Base-by-base conservation (phyloP, 2,329 filamentous ascomycete species). In the Colletotrichum truncatum region DNA sequence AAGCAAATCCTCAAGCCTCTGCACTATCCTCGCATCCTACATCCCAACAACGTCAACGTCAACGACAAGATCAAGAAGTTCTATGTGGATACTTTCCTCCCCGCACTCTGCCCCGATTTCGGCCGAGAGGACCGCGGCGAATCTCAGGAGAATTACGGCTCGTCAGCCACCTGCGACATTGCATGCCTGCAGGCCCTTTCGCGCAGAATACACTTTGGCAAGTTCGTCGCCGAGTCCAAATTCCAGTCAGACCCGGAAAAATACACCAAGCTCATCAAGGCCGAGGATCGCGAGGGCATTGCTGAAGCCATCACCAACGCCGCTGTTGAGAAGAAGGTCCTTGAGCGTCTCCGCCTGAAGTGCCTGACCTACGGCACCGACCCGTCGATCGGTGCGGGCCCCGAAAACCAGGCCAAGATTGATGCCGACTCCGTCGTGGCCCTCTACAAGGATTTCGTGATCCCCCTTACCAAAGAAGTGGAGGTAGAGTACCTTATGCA, bases 401-500 rank as follows among this genome's bases (percentile, higher is more conserved):
- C 81, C 6, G 82, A 85, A 14, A 85, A 84, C n/a, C 82, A 84
- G 60, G 84, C 83, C 69, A 98, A 98, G 85, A 97, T 99, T 73
- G 90, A 98, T 74, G 93, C 92, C 3, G 93, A 98, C 66, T 94
- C 94, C 1, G 93, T 97, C 23, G 93, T 97, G 54, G 85, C 86
- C 68, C 95, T 97, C 91, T 97, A 97, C 81, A 89, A 89, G 85
- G 88, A 97, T 77, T 93, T 92, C 80, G 94, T 99, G 66, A 99
- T 99, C 71, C 96, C 96, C 1, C 80, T 98, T 77, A 99, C 96
- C n/a, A 99, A 99, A 79, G 91, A 94, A 69, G 95, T 99, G 39
- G 96, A 99, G 83, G 94, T 99, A 9, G 96, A 99, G 73, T 99
- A 99, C 77, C 83, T 99, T 71, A 97, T 99, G 93, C 93, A 98